Evolutionary conservation across 495 filamentous ascomycete genomes (phyloP).

Genomic region (Aspergillus egyptiacus): DNA sequence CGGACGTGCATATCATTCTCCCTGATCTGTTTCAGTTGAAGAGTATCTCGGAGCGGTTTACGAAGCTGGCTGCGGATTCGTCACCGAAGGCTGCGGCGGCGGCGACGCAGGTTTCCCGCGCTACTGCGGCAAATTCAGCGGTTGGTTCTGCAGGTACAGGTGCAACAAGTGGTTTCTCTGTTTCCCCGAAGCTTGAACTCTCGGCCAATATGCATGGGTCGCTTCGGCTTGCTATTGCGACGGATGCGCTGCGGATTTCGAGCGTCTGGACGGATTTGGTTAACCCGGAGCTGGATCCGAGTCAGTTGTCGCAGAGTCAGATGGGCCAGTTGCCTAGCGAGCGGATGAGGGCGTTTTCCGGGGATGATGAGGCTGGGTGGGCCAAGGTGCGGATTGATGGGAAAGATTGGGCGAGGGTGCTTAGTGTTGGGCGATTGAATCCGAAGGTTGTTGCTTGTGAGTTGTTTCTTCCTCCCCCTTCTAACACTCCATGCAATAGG

Average conservation of each 20-base stretch:
- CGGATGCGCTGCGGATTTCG: conserved; percentile 74
- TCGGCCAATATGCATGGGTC: conserved; percentile 89
- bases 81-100: conserved; percentile 9
- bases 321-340: conserved; percentile 68
- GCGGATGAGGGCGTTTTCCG: conserved; percentile 49
- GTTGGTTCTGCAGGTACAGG: no score
- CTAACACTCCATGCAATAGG: not conserved
- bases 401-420: conserved; percentile 80
- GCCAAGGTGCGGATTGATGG: conserved; percentile 85
- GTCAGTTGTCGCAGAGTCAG: conserved; percentile 57
- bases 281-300: conserved; percentile 78
- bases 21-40: conserved; percentile 80
- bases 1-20: conserved; percentile 88
- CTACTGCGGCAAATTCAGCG: no score
- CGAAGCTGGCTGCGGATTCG: conserved; percentile 56
- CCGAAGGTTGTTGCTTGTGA: conserved; percentile 86
- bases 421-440: conserved; percentile 82
- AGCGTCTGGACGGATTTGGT: conserved; percentile 74
- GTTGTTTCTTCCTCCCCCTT: conserved; percentile 17
- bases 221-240: conserved; percentile 64
- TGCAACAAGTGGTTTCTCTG: no score
- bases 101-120: no score
- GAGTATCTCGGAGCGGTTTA: conserved; percentile 88
- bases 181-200: conserved; percentile 64
- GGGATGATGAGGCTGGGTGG: conserved; percentile 63